Evolutionary conservation across 208 protist species (phyloP).

Genomic region (Leptomonas seymouri): DNA sequence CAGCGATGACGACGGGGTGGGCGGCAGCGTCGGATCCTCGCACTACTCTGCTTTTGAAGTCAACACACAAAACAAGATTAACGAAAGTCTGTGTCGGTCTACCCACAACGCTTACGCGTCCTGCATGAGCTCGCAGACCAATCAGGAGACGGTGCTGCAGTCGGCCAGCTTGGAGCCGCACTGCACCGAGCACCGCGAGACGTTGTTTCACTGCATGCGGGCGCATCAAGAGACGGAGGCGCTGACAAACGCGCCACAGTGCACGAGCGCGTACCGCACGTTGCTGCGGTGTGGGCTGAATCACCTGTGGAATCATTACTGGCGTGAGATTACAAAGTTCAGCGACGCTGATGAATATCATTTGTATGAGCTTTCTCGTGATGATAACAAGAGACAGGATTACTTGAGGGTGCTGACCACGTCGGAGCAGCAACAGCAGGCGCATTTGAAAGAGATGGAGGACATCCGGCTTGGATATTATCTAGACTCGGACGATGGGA

Average conservation of each 20-base stretch:
- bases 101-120: constrained; percentile 64
- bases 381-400: constrained; percentile 79
- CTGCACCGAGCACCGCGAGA: constrained; percentile 41
- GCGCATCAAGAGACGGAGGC: constrained; percentile 53
- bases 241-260: constrained; percentile 62
- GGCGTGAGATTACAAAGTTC: constrained; percentile 73
- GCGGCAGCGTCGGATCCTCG: constrained; percentile 10
- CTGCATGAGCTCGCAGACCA: constrained; percentile 66
- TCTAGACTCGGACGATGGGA: constrained; percentile 24
- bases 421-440: constrained; percentile 27
- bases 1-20: constrained; percentile 17
- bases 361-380: constrained; percentile 75
- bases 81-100: constrained; percentile 62
- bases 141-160: constrained; percentile 71
- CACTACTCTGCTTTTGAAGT: constrained; percentile 48
- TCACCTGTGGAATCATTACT: constrained; percentile 85
- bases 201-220: constrained; percentile 63
- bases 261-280: constrained; percentile 48
- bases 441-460: constrained; percentile 21
- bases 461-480: constrained; percentile 35
- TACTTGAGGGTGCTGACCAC: constrained; percentile 64
- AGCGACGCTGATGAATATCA: constrained; percentile 78
- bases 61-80: constrained; percentile 73
- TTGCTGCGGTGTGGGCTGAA: constrained; percentile 86
- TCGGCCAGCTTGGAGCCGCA: constrained; percentile 56